These are phyloP conservation scores for Acer campestre DNA, from an alignment of 345 rosid genomes.

Conservation along the genomic window DNA sequence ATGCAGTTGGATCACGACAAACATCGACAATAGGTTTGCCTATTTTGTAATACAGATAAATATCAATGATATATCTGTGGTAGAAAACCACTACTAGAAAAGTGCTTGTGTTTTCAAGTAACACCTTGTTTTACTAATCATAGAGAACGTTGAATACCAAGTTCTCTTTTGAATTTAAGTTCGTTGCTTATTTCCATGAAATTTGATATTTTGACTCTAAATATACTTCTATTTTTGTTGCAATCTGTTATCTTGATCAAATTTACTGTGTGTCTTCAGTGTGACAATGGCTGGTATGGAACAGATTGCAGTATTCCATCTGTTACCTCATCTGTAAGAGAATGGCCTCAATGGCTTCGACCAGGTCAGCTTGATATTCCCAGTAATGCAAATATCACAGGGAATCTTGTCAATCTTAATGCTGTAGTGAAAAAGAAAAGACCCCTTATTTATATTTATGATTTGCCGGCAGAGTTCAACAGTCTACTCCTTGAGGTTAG, in stretches of 20 bases:
- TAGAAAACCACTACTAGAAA: background rate
- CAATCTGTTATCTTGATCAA: constrained; percentile 10
- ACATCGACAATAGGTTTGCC: background rate
- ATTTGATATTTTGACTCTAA: background rate
- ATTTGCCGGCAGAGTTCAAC: constrained; percentile 90
- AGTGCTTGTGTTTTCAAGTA: background rate
- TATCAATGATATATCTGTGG: background rate
- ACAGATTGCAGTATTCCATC: constrained; percentile 92
- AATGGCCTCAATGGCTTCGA: constrained; percentile 92
- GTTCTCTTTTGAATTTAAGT: background rate
- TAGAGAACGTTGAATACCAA: background rate
- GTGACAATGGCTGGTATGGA: constrained; percentile 91
- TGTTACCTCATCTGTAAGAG: constrained; percentile 63
- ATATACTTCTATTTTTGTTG: background rate
- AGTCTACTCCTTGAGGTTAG: constrained; percentile 94
- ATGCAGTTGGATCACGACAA: background rate
- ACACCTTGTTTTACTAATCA: background rate
- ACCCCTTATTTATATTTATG: constrained; percentile 93
- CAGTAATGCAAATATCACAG: constrained; percentile 30
- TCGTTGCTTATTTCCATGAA: background rate
- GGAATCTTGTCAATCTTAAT: constrained; percentile 55
- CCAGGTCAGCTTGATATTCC: constrained; percentile 85
- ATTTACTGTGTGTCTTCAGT: constrained; percentile 42
- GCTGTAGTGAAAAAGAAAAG: constrained; percentile 73
- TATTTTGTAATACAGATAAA: background rate